Evolutionary conservation across 2,329 filamentous ascomycete species (phyloP).

Genomic region (Verticillium klebahnii): DNA sequence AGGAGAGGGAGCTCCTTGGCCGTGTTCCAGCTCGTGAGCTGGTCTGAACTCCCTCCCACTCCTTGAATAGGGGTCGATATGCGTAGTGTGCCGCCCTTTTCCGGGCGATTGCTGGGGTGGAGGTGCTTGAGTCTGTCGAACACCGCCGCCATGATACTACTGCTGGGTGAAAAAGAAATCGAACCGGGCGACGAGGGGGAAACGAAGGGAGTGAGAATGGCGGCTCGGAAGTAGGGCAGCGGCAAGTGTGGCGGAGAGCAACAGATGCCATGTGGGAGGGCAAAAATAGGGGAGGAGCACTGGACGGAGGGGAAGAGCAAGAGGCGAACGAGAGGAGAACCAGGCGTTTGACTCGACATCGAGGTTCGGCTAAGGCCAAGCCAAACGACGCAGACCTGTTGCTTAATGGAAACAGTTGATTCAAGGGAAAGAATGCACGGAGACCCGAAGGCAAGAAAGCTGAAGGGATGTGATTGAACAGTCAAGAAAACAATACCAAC

Average conservation of each 20-base stretch:
- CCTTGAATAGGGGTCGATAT: constrained; percentile 3
- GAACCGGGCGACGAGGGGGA: not conserved
- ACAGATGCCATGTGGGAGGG: too few species aligned
- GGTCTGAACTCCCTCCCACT: constrained; percentile 19
- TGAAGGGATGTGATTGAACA: not conserved
- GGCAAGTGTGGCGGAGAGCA: too few species aligned
- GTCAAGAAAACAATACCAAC: not conserved
- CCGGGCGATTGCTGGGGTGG: constrained; percentile 43
- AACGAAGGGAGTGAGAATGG: not conserved
- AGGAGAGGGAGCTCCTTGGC: constrained; percentile 18
- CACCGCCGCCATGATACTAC: not conserved
- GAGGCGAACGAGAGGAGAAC: too few species aligned
- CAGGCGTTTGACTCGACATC: too few species aligned
- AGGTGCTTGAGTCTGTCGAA: constrained; percentile 34
- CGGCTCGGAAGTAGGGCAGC: too few species aligned
- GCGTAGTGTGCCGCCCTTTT: constrained; percentile 45
- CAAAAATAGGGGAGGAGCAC: too few species aligned
- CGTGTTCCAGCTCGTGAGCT: constrained; percentile 29
- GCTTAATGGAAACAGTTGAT: too few species aligned
- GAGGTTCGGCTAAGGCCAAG: too few species aligned
- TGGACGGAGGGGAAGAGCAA: too few species aligned
- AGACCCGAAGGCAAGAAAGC: not conserved
- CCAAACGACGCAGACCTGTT: too few species aligned
- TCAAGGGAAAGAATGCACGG: not conserved
- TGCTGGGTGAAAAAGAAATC: not conserved